Percentiles rank a stretch among this genome's conserved stretches.
Conservation (phyloP, 73 alveolate genomes). For the Blepharisma stoltei region DNA sequence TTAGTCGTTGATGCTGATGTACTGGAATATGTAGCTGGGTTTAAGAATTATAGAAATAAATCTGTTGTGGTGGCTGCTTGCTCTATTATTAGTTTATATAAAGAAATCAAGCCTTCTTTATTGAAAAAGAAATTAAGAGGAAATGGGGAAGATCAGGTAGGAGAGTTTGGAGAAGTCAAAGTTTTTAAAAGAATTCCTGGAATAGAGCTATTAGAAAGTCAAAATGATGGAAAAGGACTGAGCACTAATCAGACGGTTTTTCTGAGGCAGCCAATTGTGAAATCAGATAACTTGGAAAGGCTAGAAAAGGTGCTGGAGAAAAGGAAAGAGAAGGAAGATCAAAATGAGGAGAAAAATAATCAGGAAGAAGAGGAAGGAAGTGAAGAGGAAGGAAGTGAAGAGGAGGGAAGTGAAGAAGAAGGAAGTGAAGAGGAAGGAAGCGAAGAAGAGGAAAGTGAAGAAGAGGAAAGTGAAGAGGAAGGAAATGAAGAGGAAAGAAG, state of each 20-base stretch:
- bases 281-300: conserved; percentile 45
- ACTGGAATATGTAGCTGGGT: conserved; percentile 59
- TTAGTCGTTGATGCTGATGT: conserved; percentile 64
- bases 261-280: conserved; percentile 51
- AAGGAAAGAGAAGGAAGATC: conserved; percentile 30
- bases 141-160: conserved; percentile 64
- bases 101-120: conserved; percentile 60
- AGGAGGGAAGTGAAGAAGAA: conserved; percentile 54
- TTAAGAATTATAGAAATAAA: conserved; percentile 65
- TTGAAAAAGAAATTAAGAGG: conserved; percentile 71
- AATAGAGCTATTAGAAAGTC: conserved; percentile 39
- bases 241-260: conserved; percentile 42
- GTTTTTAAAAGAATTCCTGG: conserved; percentile 37
- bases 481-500: conserved; percentile 49
- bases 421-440: conserved; percentile 54
- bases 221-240: conserved; percentile 39
- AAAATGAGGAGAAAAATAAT: conserved; percentile 39
- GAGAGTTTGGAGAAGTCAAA: conserved; percentile 44
- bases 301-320: conserved; percentile 33
- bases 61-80: conserved; percentile 82
- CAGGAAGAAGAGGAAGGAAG: conserved; percentile 53
- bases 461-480: conserved; percentile 49
- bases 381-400: conserved; percentile 55
- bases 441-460: conserved; percentile 43
- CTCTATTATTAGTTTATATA: conserved; percentile 62